Evolutionary conservation across 192 early-diverging fungal genomes (phyloP).

Genomic region (Bifiguratus adelaidae): DNA sequence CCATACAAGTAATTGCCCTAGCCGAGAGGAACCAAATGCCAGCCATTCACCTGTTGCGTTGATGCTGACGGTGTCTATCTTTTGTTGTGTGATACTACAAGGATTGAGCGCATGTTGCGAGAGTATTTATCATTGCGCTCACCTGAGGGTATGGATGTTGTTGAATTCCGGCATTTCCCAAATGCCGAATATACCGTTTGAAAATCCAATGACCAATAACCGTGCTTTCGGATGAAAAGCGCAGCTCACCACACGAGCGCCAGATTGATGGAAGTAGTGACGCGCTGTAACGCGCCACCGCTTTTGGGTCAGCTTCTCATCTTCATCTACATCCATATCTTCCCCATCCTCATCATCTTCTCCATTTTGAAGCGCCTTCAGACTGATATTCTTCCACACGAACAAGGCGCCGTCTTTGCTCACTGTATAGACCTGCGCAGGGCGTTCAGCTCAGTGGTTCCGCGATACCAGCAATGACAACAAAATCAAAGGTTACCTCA

Average conservation of each 20-base stretch:
- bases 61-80: slow-evolving; percentile 82
- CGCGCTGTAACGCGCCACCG: slow-evolving; percentile 45
- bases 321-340: slow-evolving; percentile 38
- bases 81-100: slow-evolving; percentile 82
- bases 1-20: slow-evolving; percentile 98
- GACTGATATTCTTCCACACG: slow-evolving; percentile 50
- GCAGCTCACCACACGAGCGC: slow-evolving; percentile 67
- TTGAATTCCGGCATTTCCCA: slow-evolving; percentile 95
- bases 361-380: slow-evolving; percentile 23
- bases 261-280: slow-evolving; percentile 76
- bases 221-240: slow-evolving; percentile 62
- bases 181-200: slow-evolving; percentile 92
- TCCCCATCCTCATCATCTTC: slow-evolving; percentile 46
- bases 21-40: slow-evolving; percentile 82
- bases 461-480: background rate
- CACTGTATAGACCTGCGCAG: slow-evolving; percentile 63
- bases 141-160: slow-evolving; percentile 91
- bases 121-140: background rate
- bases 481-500: background rate
- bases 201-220: slow-evolving; percentile 84
- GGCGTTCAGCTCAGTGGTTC: too few relatives aligned
- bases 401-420: slow-evolving; percentile 85
- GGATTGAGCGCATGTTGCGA: background rate
- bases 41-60: slow-evolving; percentile 95
- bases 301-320: slow-evolving; percentile 14